These are phyloP conservation scores for Termitomyces sp. DNA, from an alignment of 768 basidiomycete species.

Conservation along the genomic window DNA sequence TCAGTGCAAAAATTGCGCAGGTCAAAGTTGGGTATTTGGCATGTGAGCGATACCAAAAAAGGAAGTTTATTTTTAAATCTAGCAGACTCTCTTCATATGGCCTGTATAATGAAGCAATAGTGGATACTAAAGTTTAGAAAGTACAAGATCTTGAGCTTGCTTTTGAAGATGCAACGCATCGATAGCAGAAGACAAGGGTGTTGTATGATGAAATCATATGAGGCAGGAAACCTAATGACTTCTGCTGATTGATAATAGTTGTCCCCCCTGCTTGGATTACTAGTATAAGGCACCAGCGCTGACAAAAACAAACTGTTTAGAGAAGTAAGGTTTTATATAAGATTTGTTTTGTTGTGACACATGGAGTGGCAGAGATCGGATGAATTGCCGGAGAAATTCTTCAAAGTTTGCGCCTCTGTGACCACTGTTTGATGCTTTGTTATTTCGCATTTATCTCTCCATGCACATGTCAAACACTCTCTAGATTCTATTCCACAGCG, in stretches of 20 bases:
- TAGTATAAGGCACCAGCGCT: neutral
- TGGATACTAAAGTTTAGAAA: neutral
- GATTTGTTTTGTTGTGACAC: too few relatives aligned
- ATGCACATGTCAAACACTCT: conserved; percentile 8
- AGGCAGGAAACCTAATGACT: neutral
- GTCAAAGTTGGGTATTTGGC: conserved; percentile 25
- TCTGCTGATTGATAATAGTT: neutral
- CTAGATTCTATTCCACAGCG: conserved; percentile 6
- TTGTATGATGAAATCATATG: neutral
- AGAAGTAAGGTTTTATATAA: neutral
- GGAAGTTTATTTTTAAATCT: too few relatives aligned
- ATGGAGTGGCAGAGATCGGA: too few relatives aligned
- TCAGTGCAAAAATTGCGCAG: conserved; percentile 21
- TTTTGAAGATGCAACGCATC: neutral
- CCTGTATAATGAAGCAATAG: neutral
- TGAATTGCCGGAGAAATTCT: neutral
- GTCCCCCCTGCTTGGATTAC: neutral
- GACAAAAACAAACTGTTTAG: neutral
- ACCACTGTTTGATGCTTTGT: conserved; percentile 5
- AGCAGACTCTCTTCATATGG: too few relatives aligned
- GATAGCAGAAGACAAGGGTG: neutral
- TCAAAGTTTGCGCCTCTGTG: neutral
- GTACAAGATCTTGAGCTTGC: neutral
- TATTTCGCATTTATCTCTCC: conserved; percentile 1
- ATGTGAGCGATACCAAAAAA: conserved; percentile 4